phyloP scores from a whole-genome alignment of 73 alveolate genomes.

The Loxodes magnus region DNA sequence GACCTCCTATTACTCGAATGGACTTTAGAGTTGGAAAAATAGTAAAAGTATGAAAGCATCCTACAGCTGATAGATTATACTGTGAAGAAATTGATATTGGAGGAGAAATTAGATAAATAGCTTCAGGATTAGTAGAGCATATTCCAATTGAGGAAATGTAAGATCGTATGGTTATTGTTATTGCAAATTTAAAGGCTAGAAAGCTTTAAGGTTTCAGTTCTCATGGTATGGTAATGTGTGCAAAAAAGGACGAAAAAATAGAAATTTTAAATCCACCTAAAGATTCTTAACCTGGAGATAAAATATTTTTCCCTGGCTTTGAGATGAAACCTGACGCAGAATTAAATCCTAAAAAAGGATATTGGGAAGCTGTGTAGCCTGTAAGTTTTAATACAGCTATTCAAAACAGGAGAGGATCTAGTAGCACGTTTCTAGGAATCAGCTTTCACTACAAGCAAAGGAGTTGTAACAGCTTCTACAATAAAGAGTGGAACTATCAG shows the following conservation, averaged over 20 bases:
- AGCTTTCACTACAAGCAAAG: too few species aligned
- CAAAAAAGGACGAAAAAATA: slow-evolving; percentile 34
- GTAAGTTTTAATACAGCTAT: too few species aligned
- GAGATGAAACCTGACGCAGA: too few species aligned
- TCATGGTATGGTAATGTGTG: slow-evolving; percentile 87
- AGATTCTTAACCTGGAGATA: slow-evolving; percentile 1
- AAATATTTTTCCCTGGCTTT: too few species aligned
- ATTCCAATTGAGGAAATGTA: slow-evolving; percentile 79
- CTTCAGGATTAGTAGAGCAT: slow-evolving; percentile 77
- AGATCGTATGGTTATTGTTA: slow-evolving; percentile 68
- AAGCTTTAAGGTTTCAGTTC: slow-evolving; percentile 61
- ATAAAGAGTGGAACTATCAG: too few species aligned
- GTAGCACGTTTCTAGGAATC: too few species aligned
- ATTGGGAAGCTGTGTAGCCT: too few species aligned
- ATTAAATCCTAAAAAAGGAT: too few species aligned
- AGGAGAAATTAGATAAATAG: slow-evolving; percentile 83
- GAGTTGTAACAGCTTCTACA: too few species aligned
- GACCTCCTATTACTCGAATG: slow-evolving; percentile 2
- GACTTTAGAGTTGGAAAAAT: slow-evolving; percentile 21
- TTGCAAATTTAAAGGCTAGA: slow-evolving; percentile 83
- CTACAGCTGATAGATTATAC: slow-evolving; percentile 70
- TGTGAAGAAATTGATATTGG: slow-evolving; percentile 92
- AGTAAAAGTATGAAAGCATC: slow-evolving; percentile 53
- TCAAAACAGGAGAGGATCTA: too few species aligned
- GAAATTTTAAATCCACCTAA: slow-evolving; percentile 23